These are phyloP conservation scores for Discostella stelligeroides DNA, from an alignment of 108 stramenopile genomes.

Conservation along the genomic window DNA sequence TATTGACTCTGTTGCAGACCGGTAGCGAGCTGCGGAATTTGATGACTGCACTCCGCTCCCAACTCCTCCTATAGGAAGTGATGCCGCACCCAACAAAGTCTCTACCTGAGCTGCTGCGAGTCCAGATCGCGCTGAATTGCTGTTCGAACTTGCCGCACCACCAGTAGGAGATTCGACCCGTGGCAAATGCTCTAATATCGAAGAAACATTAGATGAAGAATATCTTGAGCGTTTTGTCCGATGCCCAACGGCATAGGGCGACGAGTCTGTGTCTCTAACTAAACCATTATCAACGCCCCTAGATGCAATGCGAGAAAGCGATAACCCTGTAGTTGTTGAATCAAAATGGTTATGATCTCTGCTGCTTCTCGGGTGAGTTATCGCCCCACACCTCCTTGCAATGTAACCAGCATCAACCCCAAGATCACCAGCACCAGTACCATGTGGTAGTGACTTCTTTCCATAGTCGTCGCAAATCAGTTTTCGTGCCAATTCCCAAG, in stretches of 20 bases:
- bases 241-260: not conserved
- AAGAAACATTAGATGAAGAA: slow-evolving; percentile 11
- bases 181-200: slow-evolving; percentile 29
- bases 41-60: no score
- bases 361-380: no score
- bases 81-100: not conserved
- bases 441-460: not conserved
- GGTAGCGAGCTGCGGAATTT: slow-evolving; percentile 18
- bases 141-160: slow-evolving; percentile 2
- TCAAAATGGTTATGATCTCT: not conserved
- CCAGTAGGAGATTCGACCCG: slow-evolving; percentile 18
- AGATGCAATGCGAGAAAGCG: not conserved
- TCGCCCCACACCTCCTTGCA: no score
- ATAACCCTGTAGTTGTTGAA: not conserved
- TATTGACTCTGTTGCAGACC: slow-evolving; percentile 28
- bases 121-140: slow-evolving; percentile 4
- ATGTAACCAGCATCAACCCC: not conserved
- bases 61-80: slow-evolving; percentile 11
- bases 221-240: slow-evolving; percentile 12
- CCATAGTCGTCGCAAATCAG: not conserved
- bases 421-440: not conserved
- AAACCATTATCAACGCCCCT: not conserved
- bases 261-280: not conserved
- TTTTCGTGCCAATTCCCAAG: slow-evolving; percentile 9
- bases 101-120: slow-evolving; percentile 3